These are phyloP conservation scores for Metschnikowia arizonensis DNA, from an alignment of 805 yeast genomes.

Conservation along the genomic window DNA sequence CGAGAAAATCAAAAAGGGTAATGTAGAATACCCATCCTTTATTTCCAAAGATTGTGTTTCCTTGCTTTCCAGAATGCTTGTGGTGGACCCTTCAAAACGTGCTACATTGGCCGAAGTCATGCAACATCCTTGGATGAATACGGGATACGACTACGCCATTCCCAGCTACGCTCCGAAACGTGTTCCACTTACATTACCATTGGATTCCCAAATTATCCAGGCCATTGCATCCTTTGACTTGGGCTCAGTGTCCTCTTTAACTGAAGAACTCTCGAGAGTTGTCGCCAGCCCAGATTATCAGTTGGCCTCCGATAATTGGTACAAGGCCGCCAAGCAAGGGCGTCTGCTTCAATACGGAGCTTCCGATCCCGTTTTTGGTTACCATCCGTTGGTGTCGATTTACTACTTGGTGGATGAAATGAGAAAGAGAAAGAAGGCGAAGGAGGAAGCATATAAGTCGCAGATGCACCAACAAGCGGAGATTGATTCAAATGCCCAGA, in stretches of 20 bases:
- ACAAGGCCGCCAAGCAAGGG: conserved; percentile 38
- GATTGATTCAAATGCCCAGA: background rate
- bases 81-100: conserved; percentile 80
- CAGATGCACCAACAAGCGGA: conserved; percentile 23
- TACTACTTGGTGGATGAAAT: conserved; percentile 85
- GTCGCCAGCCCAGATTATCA: conserved; percentile 65
- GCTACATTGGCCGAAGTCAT: conserved; percentile 76
- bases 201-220: conserved; percentile 61
- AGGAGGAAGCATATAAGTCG: conserved; percentile 43
- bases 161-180: conserved; percentile 73
- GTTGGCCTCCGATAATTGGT: conserved; percentile 61
- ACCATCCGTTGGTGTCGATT: conserved; percentile 83
- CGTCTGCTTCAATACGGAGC: conserved; percentile 30
- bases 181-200: conserved; percentile 65
- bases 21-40: conserved; percentile 85
- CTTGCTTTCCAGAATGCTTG: conserved; percentile 80
- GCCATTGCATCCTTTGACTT: conserved; percentile 79
- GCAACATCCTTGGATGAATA: conserved; percentile 91
- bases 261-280: conserved; percentile 52
- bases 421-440: conserved; percentile 62
- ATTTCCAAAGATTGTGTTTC: conserved; percentile 78
- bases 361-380: conserved; percentile 76
- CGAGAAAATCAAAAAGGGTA: conserved; percentile 88
- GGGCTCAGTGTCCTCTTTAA: conserved; percentile 59
- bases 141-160: conserved; percentile 75